Evolutionary conservation across 1,284 basidiomycete genomes (phyloP).

Genomic region (Hortiboletus rubellus): DNA sequence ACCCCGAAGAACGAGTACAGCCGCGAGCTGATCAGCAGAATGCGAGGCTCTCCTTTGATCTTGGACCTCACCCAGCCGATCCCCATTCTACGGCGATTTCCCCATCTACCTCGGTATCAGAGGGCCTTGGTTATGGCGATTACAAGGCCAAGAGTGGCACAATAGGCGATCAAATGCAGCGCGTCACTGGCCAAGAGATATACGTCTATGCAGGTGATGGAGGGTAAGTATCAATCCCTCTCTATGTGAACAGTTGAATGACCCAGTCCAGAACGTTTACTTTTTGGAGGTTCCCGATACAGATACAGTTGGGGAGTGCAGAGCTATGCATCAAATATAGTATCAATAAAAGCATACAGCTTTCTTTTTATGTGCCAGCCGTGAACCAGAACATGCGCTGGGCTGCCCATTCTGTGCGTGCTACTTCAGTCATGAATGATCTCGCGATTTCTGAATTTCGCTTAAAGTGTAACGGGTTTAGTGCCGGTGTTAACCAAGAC

Average conservation of each 20-base stretch:
- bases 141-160: constrained; percentile 21
- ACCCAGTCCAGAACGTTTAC: constrained; percentile 64
- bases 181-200: constrained; percentile 70
- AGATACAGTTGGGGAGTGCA: constrained; percentile 69
- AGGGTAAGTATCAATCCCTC: constrained; percentile 45
- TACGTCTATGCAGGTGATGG: constrained; percentile 74
- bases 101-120: constrained; percentile 11
- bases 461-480: constrained; percentile 79
- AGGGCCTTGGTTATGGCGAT: constrained; percentile 9
- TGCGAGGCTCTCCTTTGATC: constrained; percentile 46
- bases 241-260: background rate
- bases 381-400: constrained; percentile 86
- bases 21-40: constrained; percentile 16
- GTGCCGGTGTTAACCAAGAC: constrained; percentile 75
- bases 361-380: constrained; percentile 86
- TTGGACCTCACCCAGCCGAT: constrained; percentile 72
- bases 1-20: constrained; percentile 46
- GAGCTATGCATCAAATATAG: constrained; percentile 84
- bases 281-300: constrained; percentile 94
- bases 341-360: constrained; percentile 75
- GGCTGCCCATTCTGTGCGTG: constrained; percentile 82
- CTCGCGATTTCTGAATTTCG: background rate
- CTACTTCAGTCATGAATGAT: constrained; percentile 1
- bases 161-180: constrained; percentile 36
- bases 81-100: constrained; percentile 49